These are phyloP conservation scores for Aspergillus sclerotiicarbonarius DNA, from an alignment of 495 filamentous ascomycete genomes.

Conservation along the genomic window DNA sequence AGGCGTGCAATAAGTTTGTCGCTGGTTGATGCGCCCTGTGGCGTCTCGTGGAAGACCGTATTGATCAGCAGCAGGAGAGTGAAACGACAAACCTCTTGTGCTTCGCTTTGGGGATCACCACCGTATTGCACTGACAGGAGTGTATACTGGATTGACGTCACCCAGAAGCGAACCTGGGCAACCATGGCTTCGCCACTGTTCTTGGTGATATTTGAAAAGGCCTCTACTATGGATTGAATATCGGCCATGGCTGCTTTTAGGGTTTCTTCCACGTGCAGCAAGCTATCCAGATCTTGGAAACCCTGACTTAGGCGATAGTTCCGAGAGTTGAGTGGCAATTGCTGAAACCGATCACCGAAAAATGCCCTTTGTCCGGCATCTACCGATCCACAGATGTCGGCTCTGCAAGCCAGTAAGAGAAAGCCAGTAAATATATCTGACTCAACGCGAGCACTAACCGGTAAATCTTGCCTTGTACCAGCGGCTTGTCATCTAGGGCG, in stretches of 20 bases:
- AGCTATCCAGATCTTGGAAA: background rate
- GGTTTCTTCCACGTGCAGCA: background rate
- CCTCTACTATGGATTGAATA: background rate
- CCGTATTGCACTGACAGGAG: background rate
- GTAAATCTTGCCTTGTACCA: slow-evolving; percentile 2
- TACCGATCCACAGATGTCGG: slow-evolving; percentile 4
- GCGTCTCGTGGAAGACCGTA: background rate
- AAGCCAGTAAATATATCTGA: background rate
- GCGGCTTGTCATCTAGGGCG: background rate
- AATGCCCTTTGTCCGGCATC: background rate
- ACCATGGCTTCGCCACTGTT: background rate
- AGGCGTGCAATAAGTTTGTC: background rate
- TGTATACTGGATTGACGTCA: slow-evolving; percentile 2
- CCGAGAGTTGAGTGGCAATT: background rate
- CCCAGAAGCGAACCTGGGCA: background rate
- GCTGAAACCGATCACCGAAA: background rate
- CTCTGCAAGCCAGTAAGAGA: too few relatives aligned
- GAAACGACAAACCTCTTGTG: background rate
- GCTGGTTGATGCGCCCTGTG: background rate
- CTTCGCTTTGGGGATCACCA: background rate
- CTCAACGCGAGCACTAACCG: background rate
- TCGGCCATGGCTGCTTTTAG: background rate
- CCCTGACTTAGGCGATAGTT: background rate
- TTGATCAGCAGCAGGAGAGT: background rate
- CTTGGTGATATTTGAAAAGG: background rate